Percentiles rank a stretch among this genome's conserved stretches.
Evolutionary conservation across 179 eudicot genomes (phyloP).

Genomic region (Carnegiea gigantea): DNA sequence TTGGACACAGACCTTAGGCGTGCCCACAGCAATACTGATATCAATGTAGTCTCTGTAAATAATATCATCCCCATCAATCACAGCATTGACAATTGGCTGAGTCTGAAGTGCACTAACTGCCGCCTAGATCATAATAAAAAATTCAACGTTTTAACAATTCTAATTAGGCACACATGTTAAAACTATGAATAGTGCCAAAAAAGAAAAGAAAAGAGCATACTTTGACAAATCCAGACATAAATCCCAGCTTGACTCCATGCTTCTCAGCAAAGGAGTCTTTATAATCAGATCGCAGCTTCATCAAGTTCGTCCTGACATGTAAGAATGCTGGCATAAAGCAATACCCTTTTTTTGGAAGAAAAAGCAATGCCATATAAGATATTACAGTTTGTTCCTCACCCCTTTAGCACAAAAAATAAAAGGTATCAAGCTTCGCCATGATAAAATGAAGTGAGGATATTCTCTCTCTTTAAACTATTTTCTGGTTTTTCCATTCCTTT

Average conservation of each 20-base stretch:
- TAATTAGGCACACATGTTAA: background rate
- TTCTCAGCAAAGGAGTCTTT: slow-evolving; percentile 92
- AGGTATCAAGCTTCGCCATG: too few species aligned
- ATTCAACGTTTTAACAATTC: slow-evolving; percentile 13
- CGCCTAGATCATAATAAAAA: slow-evolving; percentile 47
- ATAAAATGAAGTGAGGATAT: background rate
- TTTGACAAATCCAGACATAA: slow-evolving; percentile 97
- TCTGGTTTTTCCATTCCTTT: too few species aligned
- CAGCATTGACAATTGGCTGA: slow-evolving; percentile 94
- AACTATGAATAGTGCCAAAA: background rate
- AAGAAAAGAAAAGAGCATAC: slow-evolving; percentile 35
- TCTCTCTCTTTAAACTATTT: too few species aligned
- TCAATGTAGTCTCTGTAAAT: slow-evolving; percentile 92
- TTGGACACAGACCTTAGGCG: slow-evolving; percentile 64
- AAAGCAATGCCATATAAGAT: slow-evolving; percentile 6
- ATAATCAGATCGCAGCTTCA: slow-evolving; percentile 97
- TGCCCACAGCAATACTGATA: slow-evolving; percentile 98
- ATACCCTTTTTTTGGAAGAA: too few species aligned
- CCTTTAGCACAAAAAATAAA: background rate
- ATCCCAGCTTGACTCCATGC: slow-evolving; percentile 97
- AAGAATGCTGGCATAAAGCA: slow-evolving; percentile 15
- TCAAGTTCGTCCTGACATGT: slow-evolving; percentile 82
- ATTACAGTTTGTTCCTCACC: background rate
- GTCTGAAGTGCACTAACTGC: slow-evolving; percentile 92
- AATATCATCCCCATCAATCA: slow-evolving; percentile 98